A percentile compares a stretch with the other conserved stretches of the same genome.
Conservation (phyloP, 1,284 basidiomycete genomes). For the Nidula niveotomentosa region DNA sequence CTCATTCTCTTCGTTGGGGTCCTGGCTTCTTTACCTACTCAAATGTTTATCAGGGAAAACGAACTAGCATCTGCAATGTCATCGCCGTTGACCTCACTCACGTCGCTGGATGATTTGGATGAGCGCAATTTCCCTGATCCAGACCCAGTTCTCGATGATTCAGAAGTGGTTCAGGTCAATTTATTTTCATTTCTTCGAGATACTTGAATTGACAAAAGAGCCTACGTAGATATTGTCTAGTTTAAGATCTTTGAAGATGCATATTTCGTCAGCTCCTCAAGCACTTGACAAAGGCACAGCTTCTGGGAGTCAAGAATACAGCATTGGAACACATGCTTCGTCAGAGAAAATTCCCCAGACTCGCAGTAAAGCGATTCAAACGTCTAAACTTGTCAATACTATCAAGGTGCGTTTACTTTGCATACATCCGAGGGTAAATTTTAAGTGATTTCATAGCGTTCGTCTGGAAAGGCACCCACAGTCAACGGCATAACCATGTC, state of each 20-base stretch:
- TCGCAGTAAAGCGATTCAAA: too few relatives aligned
- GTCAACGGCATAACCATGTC: not conserved
- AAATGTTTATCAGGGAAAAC: conserved; percentile 29
- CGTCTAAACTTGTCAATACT: too few relatives aligned
- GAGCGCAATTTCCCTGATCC: conserved; percentile 31
- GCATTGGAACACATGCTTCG: not conserved
- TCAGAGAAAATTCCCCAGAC: too few relatives aligned
- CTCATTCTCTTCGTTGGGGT: not conserved
- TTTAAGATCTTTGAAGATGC: conserved; percentile 16
- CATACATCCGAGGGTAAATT: not conserved
- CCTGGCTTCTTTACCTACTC: not conserved
- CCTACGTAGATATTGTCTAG: conserved; percentile 33
- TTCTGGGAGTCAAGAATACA: not conserved
- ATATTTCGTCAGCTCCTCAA: not conserved
- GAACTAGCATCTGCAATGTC: conserved; percentile 50
- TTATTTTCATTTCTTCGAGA: not conserved
- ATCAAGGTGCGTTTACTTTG: not conserved
- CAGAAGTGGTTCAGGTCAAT: conserved; percentile 45
- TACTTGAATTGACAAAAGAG: conserved; percentile 1
- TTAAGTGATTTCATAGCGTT: not conserved
- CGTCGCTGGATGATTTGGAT: conserved; percentile 64
- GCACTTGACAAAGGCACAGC: not conserved
- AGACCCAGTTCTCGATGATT: conserved; percentile 15
- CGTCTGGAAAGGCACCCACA: not conserved
- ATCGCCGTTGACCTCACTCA: conserved; percentile 74